Evolutionary conservation across 2,329 filamentous ascomycete species (phyloP).

Genomic region (Sclerotinia minor): DNA sequence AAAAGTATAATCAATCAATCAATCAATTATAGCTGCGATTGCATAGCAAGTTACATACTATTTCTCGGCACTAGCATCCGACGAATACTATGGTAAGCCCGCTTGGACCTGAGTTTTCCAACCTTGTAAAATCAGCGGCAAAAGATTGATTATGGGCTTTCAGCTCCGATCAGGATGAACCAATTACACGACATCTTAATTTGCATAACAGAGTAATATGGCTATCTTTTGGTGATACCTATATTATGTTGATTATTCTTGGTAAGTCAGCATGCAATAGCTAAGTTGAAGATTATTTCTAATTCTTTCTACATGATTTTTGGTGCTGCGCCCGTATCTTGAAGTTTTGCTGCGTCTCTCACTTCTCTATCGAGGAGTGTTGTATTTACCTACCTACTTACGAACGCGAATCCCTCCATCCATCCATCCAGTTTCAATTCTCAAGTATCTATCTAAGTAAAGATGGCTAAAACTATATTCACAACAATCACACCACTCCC

Average conservation of each 20-base stretch:
- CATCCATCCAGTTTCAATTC: not conserved
- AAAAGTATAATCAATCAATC: too few species aligned
- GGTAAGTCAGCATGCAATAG: constrained; percentile 1
- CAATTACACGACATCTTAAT: not conserved
- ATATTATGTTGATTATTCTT: constrained; percentile 1
- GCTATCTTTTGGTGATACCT: not conserved
- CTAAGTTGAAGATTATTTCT: not conserved
- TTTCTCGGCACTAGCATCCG: constrained; percentile 2
- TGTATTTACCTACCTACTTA: not conserved
- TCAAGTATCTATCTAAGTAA: not conserved
- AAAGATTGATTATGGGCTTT: constrained; percentile 8
- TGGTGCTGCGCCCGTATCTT: not conserved
- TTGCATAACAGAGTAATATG: not conserved
- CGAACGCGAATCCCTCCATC: not conserved
- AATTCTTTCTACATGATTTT: not conserved
- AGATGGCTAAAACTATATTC: constrained; percentile 56
- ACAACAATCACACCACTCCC: constrained; percentile 80
- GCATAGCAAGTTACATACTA: not conserved
- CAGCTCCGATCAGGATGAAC: constrained; percentile 10
- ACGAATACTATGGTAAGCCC: not conserved
- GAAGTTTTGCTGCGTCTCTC: not conserved
- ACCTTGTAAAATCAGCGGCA: constrained; percentile 18
- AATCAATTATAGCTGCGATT: not conserved
- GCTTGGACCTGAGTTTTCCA: not conserved
- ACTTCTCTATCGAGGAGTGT: not conserved